Evolutionary conservation across 768 basidiomycete species (phyloP), one percentile per base, ranked within the genome.

Genomic region (Chalciporus piperatus): DNA sequence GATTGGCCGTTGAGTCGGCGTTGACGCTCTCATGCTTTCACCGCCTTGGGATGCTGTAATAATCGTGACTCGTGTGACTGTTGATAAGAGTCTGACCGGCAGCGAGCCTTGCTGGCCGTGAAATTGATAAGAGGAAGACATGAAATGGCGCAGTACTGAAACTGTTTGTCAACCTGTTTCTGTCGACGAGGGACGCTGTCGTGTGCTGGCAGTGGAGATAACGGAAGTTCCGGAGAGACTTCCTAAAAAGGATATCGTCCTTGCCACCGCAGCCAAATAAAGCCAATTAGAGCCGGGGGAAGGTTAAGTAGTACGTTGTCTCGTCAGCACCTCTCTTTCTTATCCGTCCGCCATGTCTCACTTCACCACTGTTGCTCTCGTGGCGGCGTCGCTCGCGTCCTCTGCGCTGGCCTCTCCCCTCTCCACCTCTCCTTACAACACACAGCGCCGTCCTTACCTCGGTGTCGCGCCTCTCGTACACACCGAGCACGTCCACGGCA

Each of bases 401-500:
- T 57, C 66, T 2, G 67, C 55, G 25, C 45, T 70, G 22, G 74
- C 76, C 19, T 68, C 65, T 2, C 77, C 77, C 20, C 76, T 79
- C 50, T 80, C 79, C 33, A 79, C 77, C 19, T 61, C 64, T 47
- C 55, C 66, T 8, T 62, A 74, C 53, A 47, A 68, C 48, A 49
- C 67, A 6, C 63, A 65, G n/a, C 61, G 64, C 27, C 74, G 75
- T 41, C 70, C 77, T 20, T 72, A 79, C 40, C 64, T 87, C 37
- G 58, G 74, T 14, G 67, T 83, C 43, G 89, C 88, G 9, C 87
- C 88, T 27, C 70, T 90, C 45, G 56, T 78, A 48, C 77, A 74
- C 33, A 72, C 72, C 35, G 72, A 81, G 55, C 84, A 87, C 63
- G 79, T 82, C 47, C 83, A 89, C 70, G 83, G 85, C 46, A 75